Base-by-base conservation (phyloP, 2,329 filamentous ascomycete species). In the Corniculantispora saksenae region DNA sequence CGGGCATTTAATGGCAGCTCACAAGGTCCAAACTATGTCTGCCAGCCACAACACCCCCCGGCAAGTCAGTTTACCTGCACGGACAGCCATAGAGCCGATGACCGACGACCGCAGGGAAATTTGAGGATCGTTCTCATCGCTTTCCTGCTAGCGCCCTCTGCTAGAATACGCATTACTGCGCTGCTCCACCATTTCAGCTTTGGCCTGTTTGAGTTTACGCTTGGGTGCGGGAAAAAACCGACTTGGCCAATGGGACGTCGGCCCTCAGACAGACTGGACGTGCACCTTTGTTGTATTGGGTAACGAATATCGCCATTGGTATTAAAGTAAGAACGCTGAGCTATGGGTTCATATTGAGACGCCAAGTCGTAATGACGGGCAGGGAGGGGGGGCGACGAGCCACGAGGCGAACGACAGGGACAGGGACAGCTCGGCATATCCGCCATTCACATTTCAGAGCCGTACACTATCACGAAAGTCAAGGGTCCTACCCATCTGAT, bases 371-470 rank as follows among this genome's bases (percentile, higher is more conserved):
- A 7, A 4, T 23, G 29, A 15, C 43, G 17, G 21, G n/a, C n/a
- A n/a, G n/a, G n/a, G n/a, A n/a, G n/a, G n/a, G n/a, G n/a, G n/a
- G 27, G 29, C 19, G 45, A 4, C 10, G 5, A 35, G 17, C 15
- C 25, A 9, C 17, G 45, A 13, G 45, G 29, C 35, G 17, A 19
- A 4, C 5, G 2, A 25, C 17, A n/a, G 57, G 43, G 2, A 25
- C 17, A n/a, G 57, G 43, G 12, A 35, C 29, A n/a, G 17, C 56
- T 59, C 58, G 58, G 35, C 58, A 53, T 61, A 25, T 17, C 38
- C 35, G 25, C 60, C 60, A 62, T 55, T 62, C 50, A 62, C 25
- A 7, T 19, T n/a, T 15, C 1, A 62, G 60, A 62, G 60, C 50
- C 38, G 50, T 47, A 62, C 27, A 35, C 60, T 35, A 55, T 55